phyloP scores from a whole-genome alignment of 2,329 filamentous ascomycete species.

The Colletotrichum gloeosporioides region DNA sequence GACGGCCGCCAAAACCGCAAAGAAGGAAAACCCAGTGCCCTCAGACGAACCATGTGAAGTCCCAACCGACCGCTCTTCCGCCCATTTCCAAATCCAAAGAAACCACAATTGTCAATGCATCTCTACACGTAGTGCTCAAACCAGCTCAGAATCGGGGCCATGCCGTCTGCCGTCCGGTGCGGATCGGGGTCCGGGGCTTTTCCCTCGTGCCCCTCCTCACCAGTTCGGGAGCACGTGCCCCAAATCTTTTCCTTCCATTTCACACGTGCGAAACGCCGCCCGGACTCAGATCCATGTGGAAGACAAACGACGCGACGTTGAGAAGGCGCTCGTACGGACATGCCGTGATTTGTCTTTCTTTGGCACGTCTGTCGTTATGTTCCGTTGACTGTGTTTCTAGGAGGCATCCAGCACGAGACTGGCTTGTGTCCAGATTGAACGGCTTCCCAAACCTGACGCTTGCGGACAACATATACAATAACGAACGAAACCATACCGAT shows the following conservation, averaged over 20 bases:
- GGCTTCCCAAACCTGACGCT: background rate
- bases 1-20: background rate
- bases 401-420: background rate
- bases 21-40: background rate
- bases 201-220: background rate
- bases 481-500: background rate
- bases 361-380: background rate
- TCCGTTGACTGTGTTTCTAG: background rate
- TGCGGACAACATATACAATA: background rate
- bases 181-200: background rate
- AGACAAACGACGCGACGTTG: background rate
- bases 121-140: background rate
- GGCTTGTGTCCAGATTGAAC: background rate
- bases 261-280: slow-evolving; percentile 13
- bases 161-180: background rate
- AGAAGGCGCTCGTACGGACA: background rate
- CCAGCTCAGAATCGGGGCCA: background rate
- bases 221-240: slow-evolving; percentile 1
- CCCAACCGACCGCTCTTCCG: background rate
- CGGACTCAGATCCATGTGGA: background rate
- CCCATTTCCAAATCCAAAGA: background rate
- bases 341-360: background rate
- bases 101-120: background rate
- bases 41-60: slow-evolving; percentile 3
- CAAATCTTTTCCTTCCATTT: background rate